Conservation (phyloP, 2,329 filamentous ascomycete species). For the Aspergillus persii region DNA sequence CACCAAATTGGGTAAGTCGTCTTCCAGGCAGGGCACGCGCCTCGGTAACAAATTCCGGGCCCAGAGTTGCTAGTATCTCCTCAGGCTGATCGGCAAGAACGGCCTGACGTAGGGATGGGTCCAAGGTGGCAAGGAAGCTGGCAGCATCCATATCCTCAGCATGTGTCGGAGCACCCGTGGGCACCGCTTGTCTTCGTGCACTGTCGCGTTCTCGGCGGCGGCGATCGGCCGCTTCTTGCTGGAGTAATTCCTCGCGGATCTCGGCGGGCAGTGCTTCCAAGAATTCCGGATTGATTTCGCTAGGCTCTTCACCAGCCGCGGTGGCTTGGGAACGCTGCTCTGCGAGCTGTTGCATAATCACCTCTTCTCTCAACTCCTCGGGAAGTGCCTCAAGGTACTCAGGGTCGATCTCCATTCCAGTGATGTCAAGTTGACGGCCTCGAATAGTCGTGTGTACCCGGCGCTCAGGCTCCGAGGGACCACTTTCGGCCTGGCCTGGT, state of each 20-base stretch:
- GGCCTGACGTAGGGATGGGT: slow-evolving; percentile 77
- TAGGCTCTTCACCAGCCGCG: slow-evolving; percentile 63
- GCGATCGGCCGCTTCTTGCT: slow-evolving; percentile 85
- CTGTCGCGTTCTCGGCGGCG: slow-evolving; percentile 84
- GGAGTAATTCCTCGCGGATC: slow-evolving; percentile 83
- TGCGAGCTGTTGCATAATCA: slow-evolving; percentile 86
- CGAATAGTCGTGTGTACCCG: slow-evolving; percentile 81
- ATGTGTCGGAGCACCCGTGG: slow-evolving; percentile 48
- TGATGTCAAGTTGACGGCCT: slow-evolving; percentile 87
- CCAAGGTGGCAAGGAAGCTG: slow-evolving; percentile 86
- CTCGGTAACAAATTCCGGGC: slow-evolving; percentile 81
- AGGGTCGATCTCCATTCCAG: slow-evolving; percentile 86
- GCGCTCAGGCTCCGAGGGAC: slow-evolving; percentile 47
- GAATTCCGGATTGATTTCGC: slow-evolving; percentile 80
- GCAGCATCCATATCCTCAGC: slow-evolving; percentile 87
- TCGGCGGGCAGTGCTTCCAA: slow-evolving; percentile 88
- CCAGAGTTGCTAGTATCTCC: slow-evolving; percentile 77
- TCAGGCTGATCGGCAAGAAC: slow-evolving; percentile 91
- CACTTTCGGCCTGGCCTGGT: slow-evolving; percentile 43
- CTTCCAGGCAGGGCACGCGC: slow-evolving; percentile 68
- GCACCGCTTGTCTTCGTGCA: slow-evolving; percentile 63
- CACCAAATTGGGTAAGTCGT: slow-evolving; percentile 54
- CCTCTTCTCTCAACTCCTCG: slow-evolving; percentile 92
- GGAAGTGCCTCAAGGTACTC: slow-evolving; percentile 97
- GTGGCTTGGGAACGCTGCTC: slow-evolving; percentile 76